Percentiles rank a stretch among this genome's conserved stretches.
Evolutionary conservation across 768 basidiomycete genomes (phyloP).

Genomic region (Tylopilus rubrobrunneus): DNA sequence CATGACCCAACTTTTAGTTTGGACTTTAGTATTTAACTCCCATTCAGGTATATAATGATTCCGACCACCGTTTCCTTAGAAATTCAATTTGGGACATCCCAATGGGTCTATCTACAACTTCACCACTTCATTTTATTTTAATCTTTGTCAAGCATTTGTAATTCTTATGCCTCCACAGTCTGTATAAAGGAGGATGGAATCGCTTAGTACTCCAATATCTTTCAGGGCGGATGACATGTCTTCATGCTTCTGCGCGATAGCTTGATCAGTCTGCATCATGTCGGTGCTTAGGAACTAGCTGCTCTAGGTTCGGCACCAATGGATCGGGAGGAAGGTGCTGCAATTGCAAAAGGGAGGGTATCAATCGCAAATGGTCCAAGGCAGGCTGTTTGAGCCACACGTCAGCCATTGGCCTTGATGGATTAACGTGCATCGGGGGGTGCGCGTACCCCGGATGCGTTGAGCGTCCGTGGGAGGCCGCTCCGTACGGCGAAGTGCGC

Average conservation of each 20-base stretch:
- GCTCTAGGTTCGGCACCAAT: conserved; percentile 51
- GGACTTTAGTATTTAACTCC: too few relatives aligned
- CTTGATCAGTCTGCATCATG: not conserved
- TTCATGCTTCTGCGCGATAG: not conserved
- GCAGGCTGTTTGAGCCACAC: conserved; percentile 82
- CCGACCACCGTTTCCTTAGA: too few relatives aligned
- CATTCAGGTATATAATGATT: too few relatives aligned
- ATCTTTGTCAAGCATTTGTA: too few relatives aligned
- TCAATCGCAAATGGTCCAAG: conserved; percentile 78
- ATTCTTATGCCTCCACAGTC: too few relatives aligned
- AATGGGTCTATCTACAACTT: too few relatives aligned
- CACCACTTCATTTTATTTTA: too few relatives aligned
- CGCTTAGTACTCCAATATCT: not conserved
- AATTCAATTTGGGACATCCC: too few relatives aligned
- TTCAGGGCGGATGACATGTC: conserved; percentile 1
- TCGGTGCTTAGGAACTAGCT: not conserved
- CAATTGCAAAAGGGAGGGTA: conserved; percentile 83
- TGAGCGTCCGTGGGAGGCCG: conserved; percentile 58
- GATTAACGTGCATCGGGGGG: conserved; percentile 44
- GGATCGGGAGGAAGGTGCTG: conserved; percentile 73
- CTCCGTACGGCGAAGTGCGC: conserved; percentile 92
- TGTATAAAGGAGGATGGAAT: not conserved
- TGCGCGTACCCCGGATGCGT: conserved; percentile 32
- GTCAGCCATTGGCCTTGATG: conserved; percentile 79
- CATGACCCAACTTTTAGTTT: too few relatives aligned